phyloP scores from a whole-genome alignment of 306 rosid genomes.

The Coriaria nepalensis region DNA sequence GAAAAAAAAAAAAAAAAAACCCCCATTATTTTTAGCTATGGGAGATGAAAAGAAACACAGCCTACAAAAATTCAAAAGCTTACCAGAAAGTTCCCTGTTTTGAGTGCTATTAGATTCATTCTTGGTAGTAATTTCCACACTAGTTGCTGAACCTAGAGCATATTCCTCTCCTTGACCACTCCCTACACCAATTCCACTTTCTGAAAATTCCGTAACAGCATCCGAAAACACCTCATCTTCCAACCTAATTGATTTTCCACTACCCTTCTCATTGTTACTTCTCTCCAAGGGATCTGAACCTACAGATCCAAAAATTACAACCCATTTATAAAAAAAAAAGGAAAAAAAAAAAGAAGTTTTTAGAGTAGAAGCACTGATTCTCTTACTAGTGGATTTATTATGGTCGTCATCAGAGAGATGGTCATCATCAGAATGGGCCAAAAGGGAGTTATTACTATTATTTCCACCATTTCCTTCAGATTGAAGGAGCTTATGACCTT shows the following conservation, averaged over 20 bases:
- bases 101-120: conserved; percentile 18
- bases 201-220: conserved; percentile 61
- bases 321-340: background rate
- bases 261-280: conserved; percentile 21
- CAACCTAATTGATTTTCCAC: conserved; percentile 18
- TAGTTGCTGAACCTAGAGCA: conserved; percentile 15
- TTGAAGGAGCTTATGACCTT: conserved; percentile 40
- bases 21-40: background rate
- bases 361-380: background rate
- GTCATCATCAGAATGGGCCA: conserved; percentile 45
- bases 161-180: conserved; percentile 11
- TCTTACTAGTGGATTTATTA: conserved; percentile 32
- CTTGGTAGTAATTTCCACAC: conserved; percentile 16
- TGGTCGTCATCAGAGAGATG: conserved; percentile 33
- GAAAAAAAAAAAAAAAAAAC: background rate
- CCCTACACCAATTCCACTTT: conserved; percentile 17
- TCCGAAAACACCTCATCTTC: conserved; percentile 60
- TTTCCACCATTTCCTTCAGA: conserved; percentile 9
- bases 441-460: conserved; percentile 10
- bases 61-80: conserved; percentile 6
- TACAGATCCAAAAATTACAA: background rate
- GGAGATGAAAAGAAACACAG: background rate
- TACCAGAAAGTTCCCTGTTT: conserved; percentile 27
- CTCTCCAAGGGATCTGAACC: conserved; percentile 28
- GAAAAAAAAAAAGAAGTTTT: too few relatives aligned